Conservation (phyloP, 139 green algal species). For the Picochlorum costavermella region DNA sequence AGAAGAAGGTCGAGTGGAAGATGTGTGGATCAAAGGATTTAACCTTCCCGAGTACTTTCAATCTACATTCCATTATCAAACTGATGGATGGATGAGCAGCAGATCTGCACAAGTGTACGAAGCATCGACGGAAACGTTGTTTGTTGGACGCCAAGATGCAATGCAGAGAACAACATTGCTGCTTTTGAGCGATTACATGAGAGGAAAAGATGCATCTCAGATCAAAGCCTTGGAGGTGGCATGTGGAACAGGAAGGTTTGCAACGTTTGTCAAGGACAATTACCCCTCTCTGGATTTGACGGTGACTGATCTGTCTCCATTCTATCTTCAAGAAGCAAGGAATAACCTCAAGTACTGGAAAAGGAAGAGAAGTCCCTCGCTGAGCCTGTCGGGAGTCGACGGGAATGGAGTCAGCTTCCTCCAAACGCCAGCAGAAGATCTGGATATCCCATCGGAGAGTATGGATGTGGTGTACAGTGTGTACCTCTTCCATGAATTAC, state of each 20-base stretch:
- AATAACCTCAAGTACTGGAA: constrained; percentile 48
- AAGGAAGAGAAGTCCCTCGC: constrained; percentile 12
- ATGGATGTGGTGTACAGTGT: constrained; percentile 63
- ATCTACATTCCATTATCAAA: constrained; percentile 81
- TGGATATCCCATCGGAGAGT: constrained; percentile 42
- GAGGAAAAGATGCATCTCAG: neutral
- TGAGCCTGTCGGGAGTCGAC: constrained; percentile 34
- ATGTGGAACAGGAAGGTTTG: constrained; percentile 76
- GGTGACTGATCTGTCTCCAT: constrained; percentile 65
- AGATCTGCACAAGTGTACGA: constrained; percentile 63
- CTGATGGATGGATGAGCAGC: constrained; percentile 72
- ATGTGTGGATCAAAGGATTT: constrained; percentile 44
- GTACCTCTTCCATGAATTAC: constrained; percentile 87
- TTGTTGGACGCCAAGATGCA: constrained; percentile 78
- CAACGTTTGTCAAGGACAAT: constrained; percentile 82
- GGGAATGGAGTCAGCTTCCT: constrained; percentile 36
- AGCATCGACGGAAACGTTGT: constrained; percentile 74
- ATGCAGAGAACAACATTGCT: constrained; percentile 68
- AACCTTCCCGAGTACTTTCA: constrained; percentile 77
- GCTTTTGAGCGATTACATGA: constrained; percentile 41
- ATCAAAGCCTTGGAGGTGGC: constrained; percentile 68
- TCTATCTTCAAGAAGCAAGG: constrained; percentile 69
- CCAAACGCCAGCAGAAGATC: constrained; percentile 54
- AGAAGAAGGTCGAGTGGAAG: constrained; percentile 20
- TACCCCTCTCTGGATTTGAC: constrained; percentile 47